Evolutionary conservation across 2,329 filamentous ascomycete genomes (phyloP).

Genomic region (Tricladium varicosporioides): DNA sequence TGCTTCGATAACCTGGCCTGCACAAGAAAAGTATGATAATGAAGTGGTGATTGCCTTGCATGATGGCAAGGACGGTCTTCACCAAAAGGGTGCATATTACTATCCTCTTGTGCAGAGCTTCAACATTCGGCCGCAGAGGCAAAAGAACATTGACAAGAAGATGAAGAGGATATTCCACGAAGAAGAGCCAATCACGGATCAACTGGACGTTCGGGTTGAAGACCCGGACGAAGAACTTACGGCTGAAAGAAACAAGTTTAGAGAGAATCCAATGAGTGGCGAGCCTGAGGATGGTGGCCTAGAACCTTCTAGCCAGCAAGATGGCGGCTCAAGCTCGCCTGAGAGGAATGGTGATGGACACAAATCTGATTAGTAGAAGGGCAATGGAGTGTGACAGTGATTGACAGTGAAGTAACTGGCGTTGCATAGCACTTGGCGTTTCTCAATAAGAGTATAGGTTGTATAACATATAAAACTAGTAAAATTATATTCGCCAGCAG

Average conservation of each 20-base stretch:
- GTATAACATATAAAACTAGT: no score
- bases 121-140: conserved; percentile 60
- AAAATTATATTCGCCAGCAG: no score
- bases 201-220: conserved; percentile 53
- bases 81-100: conserved; percentile 61
- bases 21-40: conserved; percentile 58
- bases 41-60: conserved; percentile 61
- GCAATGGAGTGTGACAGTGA: background rate
- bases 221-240: conserved; percentile 54
- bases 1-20: conserved; percentile 52
- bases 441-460: background rate
- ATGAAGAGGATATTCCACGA: conserved; percentile 28
- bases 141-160: conserved; percentile 57
- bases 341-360: conserved; percentile 8
- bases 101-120: conserved; percentile 67
- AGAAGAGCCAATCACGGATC: conserved; percentile 47
- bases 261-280: conserved; percentile 32
- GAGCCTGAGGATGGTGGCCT: conserved; percentile 18
- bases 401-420: background rate
- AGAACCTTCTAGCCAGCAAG: background rate
- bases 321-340: background rate
- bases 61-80: conserved; percentile 48
- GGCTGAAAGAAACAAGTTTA: conserved; percentile 51
- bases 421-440: background rate
- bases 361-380: background rate